A percentile compares a stretch with the other conserved stretches of the same genome.
Conservation (phyloP, 2,329 filamentous ascomycete species). For the Fusarium subglutinans region DNA sequence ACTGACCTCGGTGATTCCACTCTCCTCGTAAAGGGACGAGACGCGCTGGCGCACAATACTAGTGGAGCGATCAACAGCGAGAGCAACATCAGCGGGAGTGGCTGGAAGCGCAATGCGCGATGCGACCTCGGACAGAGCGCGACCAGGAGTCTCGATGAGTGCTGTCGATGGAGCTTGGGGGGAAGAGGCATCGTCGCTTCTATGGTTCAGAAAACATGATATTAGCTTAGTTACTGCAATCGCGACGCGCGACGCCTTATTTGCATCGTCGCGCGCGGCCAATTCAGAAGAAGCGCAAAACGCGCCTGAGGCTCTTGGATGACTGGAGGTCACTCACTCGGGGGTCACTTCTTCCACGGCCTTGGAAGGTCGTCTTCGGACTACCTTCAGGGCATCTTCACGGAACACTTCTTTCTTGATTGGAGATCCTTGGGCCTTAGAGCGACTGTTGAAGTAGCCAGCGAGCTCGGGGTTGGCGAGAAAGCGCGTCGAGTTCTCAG, state of each 20-base stretch:
- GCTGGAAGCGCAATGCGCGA: conserved; percentile 77
- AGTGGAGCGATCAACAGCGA: conserved; percentile 77
- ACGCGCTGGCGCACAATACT: conserved; percentile 73
- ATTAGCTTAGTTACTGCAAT: conserved; percentile 23
- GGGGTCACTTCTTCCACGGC: conserved; percentile 56
- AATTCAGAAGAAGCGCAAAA: conserved; percentile 9
- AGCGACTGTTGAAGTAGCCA: conserved; percentile 79
- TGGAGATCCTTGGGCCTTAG: conserved; percentile 67
- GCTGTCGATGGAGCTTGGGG: conserved; percentile 53
- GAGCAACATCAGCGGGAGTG: conserved; percentile 80
- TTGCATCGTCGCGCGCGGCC: conserved; percentile 5
- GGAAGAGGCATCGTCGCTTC: conserved; percentile 43
- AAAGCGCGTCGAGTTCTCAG: conserved; percentile 73
- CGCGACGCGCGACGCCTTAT: conserved; percentile 1
- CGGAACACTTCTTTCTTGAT: conserved; percentile 63
- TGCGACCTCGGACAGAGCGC: conserved; percentile 62
- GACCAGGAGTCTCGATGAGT: conserved; percentile 59
- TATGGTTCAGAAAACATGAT: conserved; percentile 12
- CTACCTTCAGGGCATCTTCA: conserved; percentile 54
- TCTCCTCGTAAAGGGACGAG: conserved; percentile 69
- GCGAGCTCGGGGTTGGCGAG: conserved; percentile 69
- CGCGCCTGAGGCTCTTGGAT: conserved; percentile 13
- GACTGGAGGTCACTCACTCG: conserved; percentile 52
- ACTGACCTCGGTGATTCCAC: conserved; percentile 72
- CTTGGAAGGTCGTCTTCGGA: conserved; percentile 58